These are phyloP conservation scores for Heliamphora pulchella DNA, from an alignment of 179 eudicot species.

Conservation along the genomic window DNA sequence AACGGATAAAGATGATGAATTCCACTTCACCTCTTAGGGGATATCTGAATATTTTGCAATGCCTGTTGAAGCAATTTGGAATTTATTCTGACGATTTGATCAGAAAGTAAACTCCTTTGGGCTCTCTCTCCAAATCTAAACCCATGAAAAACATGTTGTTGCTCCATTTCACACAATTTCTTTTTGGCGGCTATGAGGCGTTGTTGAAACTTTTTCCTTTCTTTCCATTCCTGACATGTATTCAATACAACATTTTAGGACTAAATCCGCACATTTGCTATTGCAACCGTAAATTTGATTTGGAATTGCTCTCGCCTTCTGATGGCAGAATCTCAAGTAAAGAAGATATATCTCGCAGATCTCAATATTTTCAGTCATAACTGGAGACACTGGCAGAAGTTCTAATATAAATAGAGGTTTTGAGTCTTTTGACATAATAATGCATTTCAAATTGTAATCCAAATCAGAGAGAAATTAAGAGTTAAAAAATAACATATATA, in stretches of 20 bases:
- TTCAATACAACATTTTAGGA: conserved; percentile 2
- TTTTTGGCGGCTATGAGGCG: conserved; percentile 85
- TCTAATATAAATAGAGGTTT: conserved; percentile 4
- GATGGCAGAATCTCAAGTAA: not conserved
- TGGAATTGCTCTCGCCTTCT: not conserved
- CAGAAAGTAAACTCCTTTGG: conserved; percentile 51
- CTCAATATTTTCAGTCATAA: not conserved
- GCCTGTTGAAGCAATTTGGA: conserved; percentile 69
- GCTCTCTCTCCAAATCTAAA: conserved; percentile 64
- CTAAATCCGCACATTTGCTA: conserved; percentile 5
- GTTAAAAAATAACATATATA: not conserved
- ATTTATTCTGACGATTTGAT: conserved; percentile 61
- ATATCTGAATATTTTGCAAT: conserved; percentile 34
- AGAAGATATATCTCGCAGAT: not conserved
- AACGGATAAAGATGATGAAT: conserved; percentile 10
- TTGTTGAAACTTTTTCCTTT: conserved; percentile 70
- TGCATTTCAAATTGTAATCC: not conserved
- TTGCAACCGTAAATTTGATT: conserved; percentile 8
- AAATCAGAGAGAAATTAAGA: not conserved
- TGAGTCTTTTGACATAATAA: not conserved
- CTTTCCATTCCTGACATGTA: conserved; percentile 78
- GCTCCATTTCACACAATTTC: conserved; percentile 76
- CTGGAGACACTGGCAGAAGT: not conserved
- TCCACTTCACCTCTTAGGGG: conserved; percentile 60
- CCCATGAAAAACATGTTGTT: conserved; percentile 83